phyloP scores from a whole-genome alignment of 306 rosid genomes.

The Cercis canadensis region DNA sequence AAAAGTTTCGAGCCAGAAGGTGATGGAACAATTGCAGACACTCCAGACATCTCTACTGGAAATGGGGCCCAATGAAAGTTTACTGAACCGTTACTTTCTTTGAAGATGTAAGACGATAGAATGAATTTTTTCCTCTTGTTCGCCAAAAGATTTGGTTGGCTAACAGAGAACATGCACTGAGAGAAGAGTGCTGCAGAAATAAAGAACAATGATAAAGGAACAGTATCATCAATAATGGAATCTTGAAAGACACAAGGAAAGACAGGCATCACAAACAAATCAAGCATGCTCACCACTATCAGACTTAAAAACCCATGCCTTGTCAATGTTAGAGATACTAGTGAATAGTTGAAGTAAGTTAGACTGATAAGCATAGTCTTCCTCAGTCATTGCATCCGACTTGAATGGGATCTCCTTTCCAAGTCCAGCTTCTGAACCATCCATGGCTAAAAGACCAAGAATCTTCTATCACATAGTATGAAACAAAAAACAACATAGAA shows the following conservation, averaged over 20 bases:
- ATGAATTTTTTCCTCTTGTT: slow-evolving; percentile 77
- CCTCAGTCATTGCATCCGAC: slow-evolving; percentile 60
- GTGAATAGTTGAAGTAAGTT: slow-evolving; percentile 70
- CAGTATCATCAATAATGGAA: slow-evolving; percentile 1
- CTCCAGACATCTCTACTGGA: slow-evolving; percentile 80
- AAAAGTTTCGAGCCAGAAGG: slow-evolving; percentile 80
- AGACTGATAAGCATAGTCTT: slow-evolving; percentile 73
- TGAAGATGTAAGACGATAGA: slow-evolving; percentile 61
- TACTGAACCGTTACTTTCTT: slow-evolving; percentile 46
- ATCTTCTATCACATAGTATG: slow-evolving; percentile 44
- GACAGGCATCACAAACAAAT: background rate
- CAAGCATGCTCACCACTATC: slow-evolving; percentile 44
- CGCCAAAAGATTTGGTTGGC: slow-evolving; percentile 79
- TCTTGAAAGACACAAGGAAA: background rate
- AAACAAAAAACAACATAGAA: background rate
- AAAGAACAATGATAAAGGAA: background rate
- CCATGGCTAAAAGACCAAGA: slow-evolving; percentile 57
- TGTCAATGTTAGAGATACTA: slow-evolving; percentile 67
- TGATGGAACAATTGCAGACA: slow-evolving; percentile 76
- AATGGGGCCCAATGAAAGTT: slow-evolving; percentile 79
- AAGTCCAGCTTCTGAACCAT: slow-evolving; percentile 39
- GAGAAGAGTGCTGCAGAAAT: slow-evolving; percentile 43
- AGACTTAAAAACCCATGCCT: slow-evolving; percentile 80
- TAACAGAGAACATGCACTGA: slow-evolving; percentile 66
- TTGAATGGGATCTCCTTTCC: slow-evolving; percentile 58